Base-by-base conservation (phyloP, 805 yeast species). In the Monosporozyma siamensis region DNA sequence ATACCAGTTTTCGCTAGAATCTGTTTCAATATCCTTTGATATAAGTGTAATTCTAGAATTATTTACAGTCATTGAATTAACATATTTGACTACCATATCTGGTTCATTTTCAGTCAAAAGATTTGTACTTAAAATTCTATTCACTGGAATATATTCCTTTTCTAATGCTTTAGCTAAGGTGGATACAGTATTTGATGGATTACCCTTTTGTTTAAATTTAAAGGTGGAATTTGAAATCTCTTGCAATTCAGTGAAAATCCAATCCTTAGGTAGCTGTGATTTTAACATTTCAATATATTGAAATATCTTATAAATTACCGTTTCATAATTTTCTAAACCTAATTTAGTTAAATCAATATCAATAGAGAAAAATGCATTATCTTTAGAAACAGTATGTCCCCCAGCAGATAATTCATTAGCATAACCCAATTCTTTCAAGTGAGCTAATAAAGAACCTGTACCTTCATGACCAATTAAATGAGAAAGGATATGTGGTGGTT, bases 381-480 rank as follows among this genome's bases (percentile, higher is more conserved):
- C 92, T 37, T 77, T 69, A 21, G 88, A 79, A 7, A 81, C 71
- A 27, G 75, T 72, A 50, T 77, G 71, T 32, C 76, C 71, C 7
- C 95, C 95, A 26, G 88, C 78, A 29, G 87, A 76, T 41, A 90
- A 69, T 14, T 75, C 80, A 50, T 76, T 82, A 6, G 90, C 95
- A 87, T 89, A 84, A 11, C 89, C 83, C 48, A 73, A 67, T 26
- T 65, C 58, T 63, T 87, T 90, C 50, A 90, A 72, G 49, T 70
- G 72, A 43, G 79, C 74, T 27, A 87, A 68, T 15, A 90, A 60
- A 2, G 96, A 87, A 2, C 97, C 97, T 39, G 80, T 71, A 38
- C 92, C 84, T 65, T 90, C 98, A 61, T 90, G 97, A 32, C 97
- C 97, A 38, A 90, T 66, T 41, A 92, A 68, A 60, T 92, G 97